A percentile compares a stretch with the other conserved stretches of the same genome.
Evolutionary conservation across 140 eudicot species (phyloP).

Genomic region (Bidens hawaiensis): DNA sequence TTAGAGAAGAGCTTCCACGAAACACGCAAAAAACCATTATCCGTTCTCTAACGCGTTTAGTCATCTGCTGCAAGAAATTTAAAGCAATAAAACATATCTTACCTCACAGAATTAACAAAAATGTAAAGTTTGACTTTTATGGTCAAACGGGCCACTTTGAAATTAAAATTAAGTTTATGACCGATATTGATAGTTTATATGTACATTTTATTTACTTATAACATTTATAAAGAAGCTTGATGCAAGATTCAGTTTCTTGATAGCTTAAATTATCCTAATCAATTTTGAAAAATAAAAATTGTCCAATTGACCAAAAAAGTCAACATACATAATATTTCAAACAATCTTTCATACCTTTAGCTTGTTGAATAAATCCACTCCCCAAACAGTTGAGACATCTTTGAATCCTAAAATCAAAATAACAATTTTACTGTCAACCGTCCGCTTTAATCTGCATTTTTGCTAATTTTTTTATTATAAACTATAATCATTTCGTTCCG

Average conservation of each 20-base stretch:
- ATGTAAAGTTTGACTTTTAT: conserved; percentile 8
- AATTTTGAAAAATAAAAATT: not conserved
- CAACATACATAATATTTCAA: not conserved
- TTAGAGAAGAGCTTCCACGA: not conserved
- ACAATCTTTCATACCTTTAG: conserved; percentile 18
- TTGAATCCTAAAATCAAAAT: conserved; percentile 52
- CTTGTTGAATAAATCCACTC: conserved; percentile 39
- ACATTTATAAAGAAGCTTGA: not conserved
- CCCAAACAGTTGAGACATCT: conserved; percentile 92
- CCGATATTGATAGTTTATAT: not conserved
- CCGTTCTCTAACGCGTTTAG: not conserved
- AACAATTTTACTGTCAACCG: not conserved
- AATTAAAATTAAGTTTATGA: not conserved
- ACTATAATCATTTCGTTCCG: not conserved
- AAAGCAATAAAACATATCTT: not conserved
- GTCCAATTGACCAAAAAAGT: conserved; percentile 8
- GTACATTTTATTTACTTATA: not conserved
- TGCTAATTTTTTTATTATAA: not conserved
- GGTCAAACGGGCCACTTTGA: not conserved
- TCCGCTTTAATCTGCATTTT: not conserved
- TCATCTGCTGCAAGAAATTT: conserved; percentile 12
- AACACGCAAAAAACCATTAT: not conserved
- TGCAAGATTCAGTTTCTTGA: not conserved
- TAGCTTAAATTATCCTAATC: not conserved
- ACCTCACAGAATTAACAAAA: not conserved